Percentiles rank a stretch among this genome's conserved stretches.
These are phyloP conservation scores for Tulasnella calospora DNA, from an alignment of 768 basidiomycete species.

Conservation along the genomic window DNA sequence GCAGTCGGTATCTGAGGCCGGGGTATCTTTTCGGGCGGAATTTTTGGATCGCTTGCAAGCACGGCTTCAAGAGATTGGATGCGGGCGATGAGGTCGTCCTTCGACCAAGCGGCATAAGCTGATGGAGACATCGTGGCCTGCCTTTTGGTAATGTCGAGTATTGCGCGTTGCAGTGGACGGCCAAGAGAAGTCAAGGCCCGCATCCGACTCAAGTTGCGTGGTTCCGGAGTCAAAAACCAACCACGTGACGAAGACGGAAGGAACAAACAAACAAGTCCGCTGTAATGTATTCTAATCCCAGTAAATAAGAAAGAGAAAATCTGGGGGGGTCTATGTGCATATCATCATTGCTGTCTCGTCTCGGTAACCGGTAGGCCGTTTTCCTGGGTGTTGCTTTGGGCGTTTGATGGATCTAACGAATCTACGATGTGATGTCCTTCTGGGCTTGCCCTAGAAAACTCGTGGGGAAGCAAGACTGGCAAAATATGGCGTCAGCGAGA, in stretches of 20 bases:
- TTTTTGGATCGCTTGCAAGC: slow-evolving; percentile 26
- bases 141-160: slow-evolving; percentile 9
- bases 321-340: not conserved
- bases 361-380: not conserved
- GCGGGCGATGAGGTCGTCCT: slow-evolving; percentile 66
- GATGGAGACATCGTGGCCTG: slow-evolving; percentile 17
- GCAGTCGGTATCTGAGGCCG: slow-evolving; percentile 19
- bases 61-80: slow-evolving; percentile 52
- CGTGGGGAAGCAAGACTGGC: slow-evolving; percentile 6
- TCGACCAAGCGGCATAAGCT: slow-evolving; percentile 52
- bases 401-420: not conserved
- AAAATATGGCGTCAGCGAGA: not conserved
- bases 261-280: not conserved
- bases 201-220: slow-evolving; percentile 6
- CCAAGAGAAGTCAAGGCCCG: not conserved
- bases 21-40: slow-evolving; percentile 29
- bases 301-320: not conserved
- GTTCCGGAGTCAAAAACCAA: not conserved
- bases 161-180: slow-evolving; percentile 7
- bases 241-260: not conserved
- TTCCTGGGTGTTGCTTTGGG: not conserved
- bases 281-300: not conserved
- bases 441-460: not conserved
- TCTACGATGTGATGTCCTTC: slow-evolving; percentile 2
- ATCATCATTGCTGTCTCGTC: not conserved